Evolutionary conservation across 306 rosid genomes (phyloP).

Genomic region (Clitoria ternatea): DNA sequence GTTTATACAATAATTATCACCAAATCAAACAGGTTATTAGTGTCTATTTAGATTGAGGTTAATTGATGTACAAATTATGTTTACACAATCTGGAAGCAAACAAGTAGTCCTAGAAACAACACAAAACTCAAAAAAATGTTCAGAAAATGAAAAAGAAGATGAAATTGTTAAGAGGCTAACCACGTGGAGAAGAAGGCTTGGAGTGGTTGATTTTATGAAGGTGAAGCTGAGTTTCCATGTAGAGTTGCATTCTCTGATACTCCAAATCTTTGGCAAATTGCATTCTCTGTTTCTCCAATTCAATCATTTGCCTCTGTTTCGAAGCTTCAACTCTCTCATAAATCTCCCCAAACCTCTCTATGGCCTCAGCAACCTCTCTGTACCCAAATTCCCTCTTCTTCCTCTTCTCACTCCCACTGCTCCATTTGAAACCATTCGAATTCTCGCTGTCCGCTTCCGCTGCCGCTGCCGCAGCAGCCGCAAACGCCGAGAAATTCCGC

Average conservation of each 20-base stretch:
- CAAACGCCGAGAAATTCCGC: conserved; percentile 43
- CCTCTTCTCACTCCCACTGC: conserved; percentile 26
- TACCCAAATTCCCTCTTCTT: conserved; percentile 30
- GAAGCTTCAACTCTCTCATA: conserved; percentile 59
- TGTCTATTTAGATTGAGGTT: too few relatives aligned
- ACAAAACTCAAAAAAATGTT: too few relatives aligned
- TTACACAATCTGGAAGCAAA: too few relatives aligned
- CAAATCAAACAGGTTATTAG: too few relatives aligned
- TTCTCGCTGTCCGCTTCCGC: conserved; percentile 32
- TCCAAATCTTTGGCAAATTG: conserved; percentile 72
- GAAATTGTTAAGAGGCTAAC: conserved; percentile 20
- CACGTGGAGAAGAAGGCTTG: conserved; percentile 40
- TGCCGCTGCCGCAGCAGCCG: conserved; percentile 35
- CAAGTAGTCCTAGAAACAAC: too few relatives aligned
- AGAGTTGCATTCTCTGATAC: conserved; percentile 53
- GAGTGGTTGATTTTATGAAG: conserved; percentile 47
- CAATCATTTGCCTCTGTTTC: conserved; percentile 59
- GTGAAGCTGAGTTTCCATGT: conserved; percentile 58
- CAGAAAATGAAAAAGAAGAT: not conserved
- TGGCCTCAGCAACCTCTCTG: conserved; percentile 47
- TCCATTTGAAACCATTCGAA: conserved; percentile 31
- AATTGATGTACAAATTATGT: too few relatives aligned
- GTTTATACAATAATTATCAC: too few relatives aligned
- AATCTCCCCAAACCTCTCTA: conserved; percentile 50
- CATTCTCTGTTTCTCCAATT: conserved; percentile 73